A percentile compares a stretch with the other conserved stretches of the same genome.
These are phyloP conservation scores for Peronospora farinosa DNA, from an alignment of 352 stramenopile species.

Conservation along the genomic window DNA sequence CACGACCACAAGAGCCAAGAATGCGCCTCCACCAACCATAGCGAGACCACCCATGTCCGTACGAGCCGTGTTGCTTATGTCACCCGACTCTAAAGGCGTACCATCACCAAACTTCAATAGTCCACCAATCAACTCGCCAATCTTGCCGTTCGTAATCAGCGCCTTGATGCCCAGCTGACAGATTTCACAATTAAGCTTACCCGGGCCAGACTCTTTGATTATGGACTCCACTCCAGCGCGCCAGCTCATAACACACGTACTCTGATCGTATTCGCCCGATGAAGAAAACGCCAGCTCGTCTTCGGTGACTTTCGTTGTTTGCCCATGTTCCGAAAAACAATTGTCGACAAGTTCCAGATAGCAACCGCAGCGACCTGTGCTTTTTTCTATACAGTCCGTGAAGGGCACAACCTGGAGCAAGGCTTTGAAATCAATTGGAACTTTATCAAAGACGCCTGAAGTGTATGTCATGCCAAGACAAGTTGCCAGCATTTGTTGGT, in stretches of 20 bases:
- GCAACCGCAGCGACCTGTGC: constrained; percentile 52
- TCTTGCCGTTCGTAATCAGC: constrained; percentile 58
- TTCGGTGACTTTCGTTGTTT: constrained; percentile 30
- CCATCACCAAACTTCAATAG: constrained; percentile 43
- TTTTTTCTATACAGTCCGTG: constrained; percentile 59
- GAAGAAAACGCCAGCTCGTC: constrained; percentile 26
- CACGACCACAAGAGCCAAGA: constrained; percentile 41
- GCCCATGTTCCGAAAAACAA: constrained; percentile 56
- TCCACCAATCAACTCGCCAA: constrained; percentile 47
- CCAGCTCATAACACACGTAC: constrained; percentile 54
- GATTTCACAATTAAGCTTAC: constrained; percentile 67
- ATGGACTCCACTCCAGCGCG: constrained; percentile 40
- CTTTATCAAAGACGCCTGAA: constrained; percentile 33
- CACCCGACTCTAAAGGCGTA: constrained; percentile 15
- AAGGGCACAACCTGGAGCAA: constrained; percentile 59
- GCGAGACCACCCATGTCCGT: constrained; percentile 54
- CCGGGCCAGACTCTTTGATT: constrained; percentile 43
- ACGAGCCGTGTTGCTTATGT: constrained; percentile 30
- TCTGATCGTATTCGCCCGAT: constrained; percentile 55
- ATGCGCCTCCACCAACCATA: constrained; percentile 48
- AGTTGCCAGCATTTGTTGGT: constrained; percentile 58
- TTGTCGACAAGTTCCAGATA: constrained; percentile 61
- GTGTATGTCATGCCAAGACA: constrained; percentile 57
- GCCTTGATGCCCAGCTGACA: constrained; percentile 66
- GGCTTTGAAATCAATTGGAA: constrained; percentile 73